Evolutionary conservation across 192 early-diverging fungal species (phyloP).

Genomic region (Rhizophagus sp.): DNA sequence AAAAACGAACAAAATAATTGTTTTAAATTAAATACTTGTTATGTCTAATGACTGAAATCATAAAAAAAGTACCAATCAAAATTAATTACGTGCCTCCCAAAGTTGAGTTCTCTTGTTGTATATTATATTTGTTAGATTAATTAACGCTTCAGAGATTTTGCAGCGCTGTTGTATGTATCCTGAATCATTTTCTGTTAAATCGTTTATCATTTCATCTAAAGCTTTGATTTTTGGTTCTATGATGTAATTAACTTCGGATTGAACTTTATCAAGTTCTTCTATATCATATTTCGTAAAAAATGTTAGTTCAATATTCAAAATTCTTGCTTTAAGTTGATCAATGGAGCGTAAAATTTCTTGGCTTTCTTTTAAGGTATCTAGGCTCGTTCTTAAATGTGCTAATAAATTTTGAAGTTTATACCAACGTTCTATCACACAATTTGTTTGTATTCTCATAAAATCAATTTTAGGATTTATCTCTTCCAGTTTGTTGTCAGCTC

Average conservation of each 20-base stretch:
- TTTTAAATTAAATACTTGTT: too few species aligned
- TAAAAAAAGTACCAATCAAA: conserved; percentile 28
- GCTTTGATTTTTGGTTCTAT: conserved; percentile 33
- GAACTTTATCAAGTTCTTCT: conserved; percentile 27
- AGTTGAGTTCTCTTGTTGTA: conserved; percentile 39
- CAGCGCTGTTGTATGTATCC: conserved; percentile 37
- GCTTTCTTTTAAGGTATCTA: conserved; percentile 15
- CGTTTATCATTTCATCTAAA: conserved; percentile 35
- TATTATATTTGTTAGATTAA: conserved; percentile 34
- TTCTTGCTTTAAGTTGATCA: conserved; percentile 19
- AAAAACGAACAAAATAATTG: too few species aligned
- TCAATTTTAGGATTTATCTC: conserved; percentile 27
- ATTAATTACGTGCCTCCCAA: conserved; percentile 38
- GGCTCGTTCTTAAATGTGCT: conserved; percentile 1
- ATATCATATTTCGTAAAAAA: conserved; percentile 14
- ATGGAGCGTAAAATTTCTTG: conserved; percentile 24
- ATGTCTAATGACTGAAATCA: too few species aligned
- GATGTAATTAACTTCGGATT: conserved; percentile 33
- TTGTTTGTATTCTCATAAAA: conserved; percentile 28
- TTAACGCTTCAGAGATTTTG: conserved; percentile 38
- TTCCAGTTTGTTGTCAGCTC: neutral
- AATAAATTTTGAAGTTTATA: conserved; percentile 31
- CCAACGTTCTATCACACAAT: conserved; percentile 36
- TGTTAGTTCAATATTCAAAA: conserved; percentile 22
- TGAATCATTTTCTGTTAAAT: conserved; percentile 19